Evolutionary conservation across 2,329 filamentous ascomycete genomes (phyloP).

Genomic region (Fusarium papillatum): DNA sequence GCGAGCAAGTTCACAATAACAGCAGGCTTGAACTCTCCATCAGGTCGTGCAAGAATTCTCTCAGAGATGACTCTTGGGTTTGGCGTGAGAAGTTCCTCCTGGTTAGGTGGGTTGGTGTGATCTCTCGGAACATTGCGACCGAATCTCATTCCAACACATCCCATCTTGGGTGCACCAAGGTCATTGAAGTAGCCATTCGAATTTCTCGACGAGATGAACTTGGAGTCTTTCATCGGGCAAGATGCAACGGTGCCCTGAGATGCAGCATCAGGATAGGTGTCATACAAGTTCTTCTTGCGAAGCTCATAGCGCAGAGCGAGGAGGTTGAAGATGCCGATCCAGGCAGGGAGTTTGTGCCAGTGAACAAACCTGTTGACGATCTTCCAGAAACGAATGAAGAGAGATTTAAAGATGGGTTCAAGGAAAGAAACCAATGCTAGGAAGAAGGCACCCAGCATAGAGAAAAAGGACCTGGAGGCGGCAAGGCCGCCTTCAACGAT

Average conservation of each 20-base stretch:
- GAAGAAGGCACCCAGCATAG: not conserved
- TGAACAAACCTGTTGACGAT: conserved; percentile 7
- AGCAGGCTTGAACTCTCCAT: conserved; percentile 28
- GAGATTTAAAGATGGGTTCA: not conserved
- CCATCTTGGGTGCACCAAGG: conserved; percentile 22
- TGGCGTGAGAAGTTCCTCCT: conserved; percentile 13
- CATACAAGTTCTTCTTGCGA: conserved; percentile 22
- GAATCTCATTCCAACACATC: conserved; percentile 22
- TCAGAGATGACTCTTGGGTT: conserved; percentile 16
- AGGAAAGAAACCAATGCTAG: not conserved
- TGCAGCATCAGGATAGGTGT: conserved; percentile 15
- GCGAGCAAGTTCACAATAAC: conserved; percentile 28
- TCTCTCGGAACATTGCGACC: conserved; percentile 25
- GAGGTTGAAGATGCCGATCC: conserved; percentile 26
- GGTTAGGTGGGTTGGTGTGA: not conserved
- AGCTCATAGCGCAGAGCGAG: conserved; percentile 32
- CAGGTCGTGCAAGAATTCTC: conserved; percentile 19
- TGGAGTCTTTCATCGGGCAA: conserved; percentile 27
- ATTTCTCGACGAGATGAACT: conserved; percentile 11
- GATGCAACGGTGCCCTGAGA: conserved; percentile 5
- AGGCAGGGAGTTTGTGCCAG: conserved; percentile 27
- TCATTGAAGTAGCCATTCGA: conserved; percentile 25
- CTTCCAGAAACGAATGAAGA: conserved; percentile 28
- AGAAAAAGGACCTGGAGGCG: not conserved
- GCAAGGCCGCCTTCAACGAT: not conserved